Evolutionary conservation across 441 rosid genomes (phyloP).

Genomic region (Croton laevigatus): DNA sequence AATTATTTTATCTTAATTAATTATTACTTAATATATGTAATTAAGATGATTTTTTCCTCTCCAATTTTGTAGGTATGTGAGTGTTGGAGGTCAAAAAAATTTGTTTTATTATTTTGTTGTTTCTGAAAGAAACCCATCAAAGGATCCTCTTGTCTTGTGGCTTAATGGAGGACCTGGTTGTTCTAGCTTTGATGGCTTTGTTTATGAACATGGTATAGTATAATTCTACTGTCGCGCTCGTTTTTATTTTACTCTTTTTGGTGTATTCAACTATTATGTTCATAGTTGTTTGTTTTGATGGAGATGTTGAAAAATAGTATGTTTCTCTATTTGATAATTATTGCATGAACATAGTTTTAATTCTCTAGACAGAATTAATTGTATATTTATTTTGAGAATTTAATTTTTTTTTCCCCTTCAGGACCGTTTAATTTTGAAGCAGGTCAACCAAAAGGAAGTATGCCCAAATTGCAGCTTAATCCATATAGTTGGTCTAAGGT

Average conservation of each 20-base stretch:
- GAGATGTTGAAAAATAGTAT: too few species aligned
- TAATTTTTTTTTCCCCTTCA: constrained; percentile 3
- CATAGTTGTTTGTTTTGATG: too few species aligned
- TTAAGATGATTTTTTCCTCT: too few species aligned
- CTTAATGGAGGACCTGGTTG: constrained; percentile 75
- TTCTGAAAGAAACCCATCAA: constrained; percentile 48
- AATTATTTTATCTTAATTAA: not conserved
- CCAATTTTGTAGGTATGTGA: constrained; percentile 40
- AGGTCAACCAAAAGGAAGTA: constrained; percentile 30
- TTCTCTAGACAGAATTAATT: not conserved
- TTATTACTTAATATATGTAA: too few species aligned
- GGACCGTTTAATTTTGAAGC: constrained; percentile 58
- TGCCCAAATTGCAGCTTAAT: constrained; percentile 53
- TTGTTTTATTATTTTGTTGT: constrained; percentile 54
- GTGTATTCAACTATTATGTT: too few species aligned
- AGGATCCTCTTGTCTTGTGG: constrained; percentile 62
- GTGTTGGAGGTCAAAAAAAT: constrained; percentile 29
- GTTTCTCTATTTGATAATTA: too few species aligned
- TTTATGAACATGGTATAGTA: constrained; percentile 69
- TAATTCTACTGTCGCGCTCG: too few species aligned
- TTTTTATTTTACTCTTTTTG: not conserved
- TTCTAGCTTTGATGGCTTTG: constrained; percentile 68
- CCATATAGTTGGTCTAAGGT: constrained; percentile 75
- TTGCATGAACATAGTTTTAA: not conserved
- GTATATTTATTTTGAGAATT: not conserved